These are phyloP conservation scores for Aspergillus sp. DNA, from an alignment of 2,329 filamentous ascomycete genomes.

Conservation along the genomic window DNA sequence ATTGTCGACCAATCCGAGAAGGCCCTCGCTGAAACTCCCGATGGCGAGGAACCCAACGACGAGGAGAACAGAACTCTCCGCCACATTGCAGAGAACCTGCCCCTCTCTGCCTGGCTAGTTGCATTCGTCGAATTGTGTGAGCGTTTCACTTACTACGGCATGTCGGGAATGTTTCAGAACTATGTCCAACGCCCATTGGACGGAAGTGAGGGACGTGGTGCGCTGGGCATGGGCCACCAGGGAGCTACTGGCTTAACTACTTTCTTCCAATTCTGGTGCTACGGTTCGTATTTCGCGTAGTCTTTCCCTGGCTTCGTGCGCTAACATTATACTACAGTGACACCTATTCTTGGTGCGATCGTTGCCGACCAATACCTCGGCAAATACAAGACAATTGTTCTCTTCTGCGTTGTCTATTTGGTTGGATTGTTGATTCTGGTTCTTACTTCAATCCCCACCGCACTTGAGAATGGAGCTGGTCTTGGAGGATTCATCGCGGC, in stretches of 20 bases:
- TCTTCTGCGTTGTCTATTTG: conserved; percentile 60
- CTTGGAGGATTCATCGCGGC: conserved; percentile 58
- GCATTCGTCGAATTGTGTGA: conserved; percentile 58
- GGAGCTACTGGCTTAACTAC: conserved; percentile 52
- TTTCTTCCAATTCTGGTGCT: conserved; percentile 59
- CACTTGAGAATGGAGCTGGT: conserved; percentile 52
- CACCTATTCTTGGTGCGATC: conserved; percentile 60
- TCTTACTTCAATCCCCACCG: conserved; percentile 53
- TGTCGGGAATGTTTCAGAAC: conserved; percentile 57
- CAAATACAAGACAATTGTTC: conserved; percentile 60
- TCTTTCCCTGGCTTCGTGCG: background rate
- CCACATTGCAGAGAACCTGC: conserved; percentile 56
- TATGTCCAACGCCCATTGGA: conserved; percentile 50
- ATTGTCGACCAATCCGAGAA: conserved; percentile 32
- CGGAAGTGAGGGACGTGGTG: conserved; percentile 40
- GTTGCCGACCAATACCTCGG: conserved; percentile 62
- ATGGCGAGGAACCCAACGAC: conserved; percentile 55
- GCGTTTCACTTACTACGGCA: conserved; percentile 60
- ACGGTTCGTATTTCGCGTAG: conserved; percentile 32
- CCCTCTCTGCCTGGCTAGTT: conserved; percentile 57
- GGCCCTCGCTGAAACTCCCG: conserved; percentile 33
- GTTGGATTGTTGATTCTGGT: conserved; percentile 56
- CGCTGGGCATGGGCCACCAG: conserved; percentile 45
- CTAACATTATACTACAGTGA: conserved; percentile 34
- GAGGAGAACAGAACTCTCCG: conserved; percentile 53